phyloP scores from a whole-genome alignment of 2,329 filamentous ascomycete species.

The Periconia sp. region DNA sequence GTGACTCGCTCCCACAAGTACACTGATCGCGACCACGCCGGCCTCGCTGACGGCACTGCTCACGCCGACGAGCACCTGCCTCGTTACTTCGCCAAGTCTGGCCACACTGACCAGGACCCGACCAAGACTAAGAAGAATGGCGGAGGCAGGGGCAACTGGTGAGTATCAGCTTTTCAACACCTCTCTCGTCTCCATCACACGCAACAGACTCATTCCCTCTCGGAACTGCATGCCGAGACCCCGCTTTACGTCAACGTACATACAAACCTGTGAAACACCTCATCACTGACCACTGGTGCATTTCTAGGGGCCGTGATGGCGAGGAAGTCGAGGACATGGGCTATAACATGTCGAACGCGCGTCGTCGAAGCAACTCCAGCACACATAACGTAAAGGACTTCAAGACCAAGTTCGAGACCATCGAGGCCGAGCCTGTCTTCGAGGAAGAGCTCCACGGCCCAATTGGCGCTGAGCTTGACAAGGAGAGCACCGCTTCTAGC shows the following conservation, averaged over 20 bases:
- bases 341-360: conserved; percentile 83
- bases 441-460: conserved; percentile 84
- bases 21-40: conserved; percentile 90
- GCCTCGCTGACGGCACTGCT: conserved; percentile 75
- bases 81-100: conserved; percentile 91
- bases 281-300: neutral
- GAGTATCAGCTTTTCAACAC: conserved; percentile 54
- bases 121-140: conserved; percentile 98
- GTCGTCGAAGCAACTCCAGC: conserved; percentile 92
- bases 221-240: neutral
- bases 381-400: conserved; percentile 75
- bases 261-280: no score
- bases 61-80: conserved; percentile 76
- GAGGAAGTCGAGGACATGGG: conserved; percentile 84
- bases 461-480: conserved; percentile 61
- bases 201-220: no score
- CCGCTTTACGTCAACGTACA: conserved; percentile 17
- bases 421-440: conserved; percentile 89
- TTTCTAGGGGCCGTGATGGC: conserved; percentile 76
- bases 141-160: conserved; percentile 93
- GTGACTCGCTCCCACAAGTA: conserved; percentile 98
- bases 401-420: conserved; percentile 95
- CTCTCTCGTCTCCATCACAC: conserved; percentile 4
- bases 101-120: conserved; percentile 80
- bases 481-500: conserved; percentile 59